A percentile compares a stretch with the other conserved stretches of the same genome.
These are phyloP conservation scores for Picocystis sp. DNA, from an alignment of 163 green algal species.

Conservation along the genomic window DNA sequence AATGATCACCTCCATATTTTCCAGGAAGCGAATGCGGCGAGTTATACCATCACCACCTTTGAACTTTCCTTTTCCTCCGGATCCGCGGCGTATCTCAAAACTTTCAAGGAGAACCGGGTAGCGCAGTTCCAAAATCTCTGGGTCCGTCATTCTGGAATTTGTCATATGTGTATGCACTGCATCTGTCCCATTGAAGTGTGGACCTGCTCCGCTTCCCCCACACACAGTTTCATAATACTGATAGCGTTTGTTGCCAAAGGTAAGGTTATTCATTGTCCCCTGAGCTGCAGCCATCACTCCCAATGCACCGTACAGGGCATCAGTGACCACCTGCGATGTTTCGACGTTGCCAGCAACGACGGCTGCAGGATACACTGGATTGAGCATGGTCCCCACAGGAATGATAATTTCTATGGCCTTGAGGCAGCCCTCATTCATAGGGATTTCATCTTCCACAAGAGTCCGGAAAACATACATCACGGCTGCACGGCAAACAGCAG, in stretches of 20 bases:
- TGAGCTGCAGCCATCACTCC: constrained; percentile 23
- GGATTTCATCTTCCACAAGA: constrained; percentile 22
- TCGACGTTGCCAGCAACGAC: constrained; percentile 97
- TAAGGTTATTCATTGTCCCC: constrained; percentile 99
- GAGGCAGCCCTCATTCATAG: constrained; percentile 65
- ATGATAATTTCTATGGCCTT: constrained; percentile 73
- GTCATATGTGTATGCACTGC: constrained; percentile 99
- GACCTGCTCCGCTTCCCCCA: constrained; percentile 72
- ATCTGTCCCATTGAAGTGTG: constrained; percentile 65
- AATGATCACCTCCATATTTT: constrained; percentile 8
- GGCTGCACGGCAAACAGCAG: constrained; percentile 74
- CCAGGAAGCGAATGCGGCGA: constrained; percentile 6
- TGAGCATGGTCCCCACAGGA: constrained; percentile 61
- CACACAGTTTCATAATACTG: constrained; percentile 96
- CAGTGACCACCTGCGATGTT: constrained; percentile 90
- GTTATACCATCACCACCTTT: constrained; percentile 71
- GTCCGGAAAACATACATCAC: constrained; percentile 83
- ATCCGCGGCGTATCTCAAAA: constrained; percentile 65
- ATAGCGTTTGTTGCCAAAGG: constrained; percentile 82
- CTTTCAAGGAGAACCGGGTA: constrained; percentile 74
- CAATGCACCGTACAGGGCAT: constrained; percentile 80
- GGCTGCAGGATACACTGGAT: constrained; percentile 44
- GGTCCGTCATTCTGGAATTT: constrained; percentile 97
- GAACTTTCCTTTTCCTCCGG: constrained; percentile 55
- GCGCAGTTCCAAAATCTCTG: constrained; percentile 82